Evolutionary conservation across 2,329 filamentous ascomycete genomes (phyloP), one percentile per base, ranked within the genome.

Genomic region (Penicillium polonicum): DNA sequence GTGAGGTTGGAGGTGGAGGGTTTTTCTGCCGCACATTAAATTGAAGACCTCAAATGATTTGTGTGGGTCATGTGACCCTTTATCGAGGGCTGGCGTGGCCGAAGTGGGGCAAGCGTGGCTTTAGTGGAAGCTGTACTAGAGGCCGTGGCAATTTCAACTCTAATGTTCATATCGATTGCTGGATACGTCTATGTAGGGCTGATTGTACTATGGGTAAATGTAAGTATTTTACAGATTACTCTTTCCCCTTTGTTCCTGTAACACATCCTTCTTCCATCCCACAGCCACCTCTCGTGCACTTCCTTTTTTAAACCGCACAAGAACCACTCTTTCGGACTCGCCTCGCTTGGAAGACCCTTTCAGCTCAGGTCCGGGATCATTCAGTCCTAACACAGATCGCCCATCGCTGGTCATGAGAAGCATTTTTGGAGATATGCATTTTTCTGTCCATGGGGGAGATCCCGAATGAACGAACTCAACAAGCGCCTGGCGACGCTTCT

Each of bases 211-310:
- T 13, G 5, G 13, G 31, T 23, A 48, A 27, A 19, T 31, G 8
- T 54, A 21, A 48, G 35, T n/a, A 41, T 27, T 60, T 56, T 67
- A 77, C 42, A 77, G 58, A 55, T 68, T 69, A 55, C 70, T 74
- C 53, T 68, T 72, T 42, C 60, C 55, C 33, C 63, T 63, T n/a
- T 70, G 69, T 39, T 69, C 66, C 43, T 72, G 65, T 39, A 82
- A 64, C 0, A 82, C 72, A 54, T 85, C 83, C 57, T 79, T 76
- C 61, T 70, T 75, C 73, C 71, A 76, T 35, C 68, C 68, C 21
- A 88, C 80, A 58, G 82, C 80, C 38, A 87, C 75, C 60, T 84
- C 76, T 60, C 82, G 75, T 23, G 83, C 82, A 19, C 82, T 82
- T 58, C 84, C 83, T 55, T 82, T 82, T 62, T 72, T 78, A 57